Conservation (phyloP, 352 stramenopile species). For the Phytopythium delawarense region DNA sequence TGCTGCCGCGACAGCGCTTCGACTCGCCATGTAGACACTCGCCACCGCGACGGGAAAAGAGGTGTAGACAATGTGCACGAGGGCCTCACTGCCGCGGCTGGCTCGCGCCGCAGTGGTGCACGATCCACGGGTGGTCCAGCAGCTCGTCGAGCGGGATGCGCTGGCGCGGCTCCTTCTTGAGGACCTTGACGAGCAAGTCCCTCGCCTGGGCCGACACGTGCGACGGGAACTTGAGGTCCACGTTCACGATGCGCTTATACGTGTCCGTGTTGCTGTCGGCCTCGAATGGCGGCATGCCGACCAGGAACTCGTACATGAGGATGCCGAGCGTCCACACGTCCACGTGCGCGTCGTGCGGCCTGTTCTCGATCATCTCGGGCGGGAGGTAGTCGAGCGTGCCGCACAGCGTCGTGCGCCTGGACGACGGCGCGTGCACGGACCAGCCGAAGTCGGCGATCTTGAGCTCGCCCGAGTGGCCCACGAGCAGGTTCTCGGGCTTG, state of each 20-base stretch:
- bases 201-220: slow-evolving; percentile 90
- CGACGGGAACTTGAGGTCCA: slow-evolving; percentile 95
- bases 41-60: slow-evolving; percentile 12
- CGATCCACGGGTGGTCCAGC: slow-evolving; percentile 95
- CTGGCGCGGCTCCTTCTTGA: slow-evolving; percentile 95
- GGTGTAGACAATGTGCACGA: not conserved
- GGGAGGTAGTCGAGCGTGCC: slow-evolving; percentile 99
- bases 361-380: slow-evolving; percentile 99
- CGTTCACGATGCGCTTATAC: slow-evolving; percentile 95
- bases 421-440: slow-evolving; percentile 98
- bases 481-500: slow-evolving; percentile 98
- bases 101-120: slow-evolving; percentile 47
- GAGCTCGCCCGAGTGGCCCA: slow-evolving; percentile 93
- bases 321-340: slow-evolving; percentile 99
- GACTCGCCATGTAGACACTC: not conserved
- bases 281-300: slow-evolving; percentile 97
- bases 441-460: slow-evolving; percentile 99
- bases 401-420: slow-evolving; percentile 96
- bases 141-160: slow-evolving; percentile 92
- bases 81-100: slow-evolving; percentile 9
- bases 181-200: slow-evolving; percentile 92
- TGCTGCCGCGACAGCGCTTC: not conserved
- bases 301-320: slow-evolving; percentile 98
- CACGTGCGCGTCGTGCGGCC: slow-evolving; percentile 94
- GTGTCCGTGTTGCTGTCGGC: slow-evolving; percentile 94